Evolutionary conservation across 1,284 basidiomycete genomes (phyloP).

Genomic region (Ustilago bromivora): DNA sequence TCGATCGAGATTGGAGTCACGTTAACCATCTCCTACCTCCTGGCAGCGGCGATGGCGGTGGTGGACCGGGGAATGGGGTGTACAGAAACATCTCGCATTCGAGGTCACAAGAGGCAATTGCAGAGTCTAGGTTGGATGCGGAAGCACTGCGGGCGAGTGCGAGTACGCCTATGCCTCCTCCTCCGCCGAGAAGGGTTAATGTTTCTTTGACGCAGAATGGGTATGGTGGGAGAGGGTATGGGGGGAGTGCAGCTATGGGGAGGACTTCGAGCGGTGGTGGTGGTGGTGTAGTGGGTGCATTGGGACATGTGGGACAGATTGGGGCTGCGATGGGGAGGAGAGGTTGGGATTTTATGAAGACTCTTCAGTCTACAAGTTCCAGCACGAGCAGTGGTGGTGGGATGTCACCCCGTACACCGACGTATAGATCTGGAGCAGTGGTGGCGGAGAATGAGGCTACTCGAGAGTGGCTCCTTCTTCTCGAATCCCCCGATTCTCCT

Average conservation of each 20-base stretch:
- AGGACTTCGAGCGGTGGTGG: constrained; percentile 18
- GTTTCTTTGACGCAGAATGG: neutral
- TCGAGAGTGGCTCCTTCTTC: constrained; percentile 41
- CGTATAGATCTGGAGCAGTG: neutral
- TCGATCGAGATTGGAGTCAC: neutral
- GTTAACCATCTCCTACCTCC: constrained; percentile 13
- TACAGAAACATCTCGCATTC: constrained; percentile 27
- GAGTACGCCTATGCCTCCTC: constrained; percentile 45
- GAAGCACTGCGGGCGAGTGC: constrained; percentile 38
- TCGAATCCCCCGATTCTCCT: constrained; percentile 15
- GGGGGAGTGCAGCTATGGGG: constrained; percentile 11
- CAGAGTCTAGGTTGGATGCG: constrained; percentile 29
- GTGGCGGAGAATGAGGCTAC: constrained; percentile 50
- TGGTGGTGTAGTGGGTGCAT: constrained; percentile 39
- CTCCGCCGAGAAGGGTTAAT: constrained; percentile 36
- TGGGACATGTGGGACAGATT: constrained; percentile 53
- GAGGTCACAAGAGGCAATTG: constrained; percentile 36
- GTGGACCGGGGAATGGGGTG: constrained; percentile 13
- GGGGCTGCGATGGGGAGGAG: constrained; percentile 56
- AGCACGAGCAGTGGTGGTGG: constrained; percentile 4
- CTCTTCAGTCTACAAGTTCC: constrained; percentile 27
- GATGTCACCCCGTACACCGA: constrained; percentile 1
- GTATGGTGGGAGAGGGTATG: neutral
- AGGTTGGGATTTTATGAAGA: constrained; percentile 60
- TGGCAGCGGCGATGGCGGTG: constrained; percentile 10